Percentiles rank a stretch among this genome's conserved stretches.
These are phyloP conservation scores for Neurospora sp. DNA, from an alignment of 495 filamentous ascomycete genomes.

Conservation along the genomic window DNA sequence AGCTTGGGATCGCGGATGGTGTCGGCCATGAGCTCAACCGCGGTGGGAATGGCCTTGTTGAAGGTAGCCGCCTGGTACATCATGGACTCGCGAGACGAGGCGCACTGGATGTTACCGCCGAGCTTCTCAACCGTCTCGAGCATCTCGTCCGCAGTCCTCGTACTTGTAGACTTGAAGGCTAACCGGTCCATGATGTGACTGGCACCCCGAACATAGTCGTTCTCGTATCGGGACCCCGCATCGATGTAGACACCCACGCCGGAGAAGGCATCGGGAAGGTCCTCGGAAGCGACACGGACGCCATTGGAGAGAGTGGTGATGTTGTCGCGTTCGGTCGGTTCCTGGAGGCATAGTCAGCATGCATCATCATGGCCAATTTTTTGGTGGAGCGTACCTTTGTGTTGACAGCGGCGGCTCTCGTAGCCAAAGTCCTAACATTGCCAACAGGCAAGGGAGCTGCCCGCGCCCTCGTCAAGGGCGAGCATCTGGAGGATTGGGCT, in stretches of 20 bases:
- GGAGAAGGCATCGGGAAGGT: constrained; percentile 88
- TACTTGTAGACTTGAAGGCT: constrained; percentile 87
- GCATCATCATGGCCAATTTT: not conserved
- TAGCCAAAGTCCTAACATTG: not conserved
- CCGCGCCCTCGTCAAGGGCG: not conserved
- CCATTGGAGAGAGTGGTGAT: constrained; percentile 90
- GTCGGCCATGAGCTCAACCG: constrained; percentile 80
- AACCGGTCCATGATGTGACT: constrained; percentile 94
- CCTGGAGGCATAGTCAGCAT: constrained; percentile 39
- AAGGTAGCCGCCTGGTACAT: constrained; percentile 99
- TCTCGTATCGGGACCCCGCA: constrained; percentile 92
- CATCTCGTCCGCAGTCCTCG: constrained; percentile 70
- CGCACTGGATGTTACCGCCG: constrained; percentile 92
- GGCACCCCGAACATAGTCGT: constrained; percentile 70
- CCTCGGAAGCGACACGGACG: constrained; percentile 88
- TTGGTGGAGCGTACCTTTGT: not conserved
- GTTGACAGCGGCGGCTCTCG: not conserved
- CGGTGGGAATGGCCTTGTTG: constrained; percentile 79
- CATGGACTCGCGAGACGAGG: constrained; percentile 85
- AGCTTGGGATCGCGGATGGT: constrained; percentile 85
- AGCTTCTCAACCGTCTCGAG: constrained; percentile 74
- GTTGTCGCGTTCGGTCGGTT: constrained; percentile 77
- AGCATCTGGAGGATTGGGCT: constrained; percentile 1
- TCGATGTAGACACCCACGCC: constrained; percentile 96
- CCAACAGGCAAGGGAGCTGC: not conserved